Base-by-base conservation (phyloP, 2,329 filamentous ascomycete genomes). In the Cytospora piceae region DNA sequence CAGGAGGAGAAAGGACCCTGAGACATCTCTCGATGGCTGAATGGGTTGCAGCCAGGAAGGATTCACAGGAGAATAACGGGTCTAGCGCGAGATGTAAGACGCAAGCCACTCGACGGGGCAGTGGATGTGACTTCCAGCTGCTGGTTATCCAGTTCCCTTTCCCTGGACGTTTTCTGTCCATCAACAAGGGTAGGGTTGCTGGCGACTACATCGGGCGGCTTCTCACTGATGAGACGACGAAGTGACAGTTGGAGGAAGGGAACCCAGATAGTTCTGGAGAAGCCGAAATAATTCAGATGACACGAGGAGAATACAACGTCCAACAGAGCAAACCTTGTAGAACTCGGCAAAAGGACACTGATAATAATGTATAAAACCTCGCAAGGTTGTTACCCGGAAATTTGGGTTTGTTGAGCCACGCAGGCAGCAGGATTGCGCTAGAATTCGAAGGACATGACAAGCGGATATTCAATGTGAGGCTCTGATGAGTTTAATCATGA, bases 31-130 rank as follows among this genome's bases (percentile, higher is more conserved):
- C 8, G 22, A 29, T 12, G 29, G 17, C 12, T 31, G 53, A 20
- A 11, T 17, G 39, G 27, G n/a, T 52, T 58, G 46, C 22, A 49
- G 24, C 15, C 58, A 52, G 24, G 24, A 34, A 55, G 55, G 34
- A 37, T 37, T 37, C 12, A 9, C 11, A 37, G 34, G 39, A 27
- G 32, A 55, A 27, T 49, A 54, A 61, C 39, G 27, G 58, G 58
- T 42, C 52, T 61, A 56, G 57, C 29, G 52, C 31, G 24, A 51
- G 12, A 54, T 57, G 63, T 52, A 39, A 61, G 52, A 46, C 34
- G 59, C 46, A 24, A 34, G 32, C 27, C 37, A 22, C 15, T 32
- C 17, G 22, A 29, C 31, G n/a, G 51, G 37, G 17, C 39, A 6
- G n/a, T 14, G 12, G 49, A 22, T n/a, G 15, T 42, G 63, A 31